Base-by-base conservation (phyloP, 139 green algal species). In the Raphidocelis subcapitata region DNA sequence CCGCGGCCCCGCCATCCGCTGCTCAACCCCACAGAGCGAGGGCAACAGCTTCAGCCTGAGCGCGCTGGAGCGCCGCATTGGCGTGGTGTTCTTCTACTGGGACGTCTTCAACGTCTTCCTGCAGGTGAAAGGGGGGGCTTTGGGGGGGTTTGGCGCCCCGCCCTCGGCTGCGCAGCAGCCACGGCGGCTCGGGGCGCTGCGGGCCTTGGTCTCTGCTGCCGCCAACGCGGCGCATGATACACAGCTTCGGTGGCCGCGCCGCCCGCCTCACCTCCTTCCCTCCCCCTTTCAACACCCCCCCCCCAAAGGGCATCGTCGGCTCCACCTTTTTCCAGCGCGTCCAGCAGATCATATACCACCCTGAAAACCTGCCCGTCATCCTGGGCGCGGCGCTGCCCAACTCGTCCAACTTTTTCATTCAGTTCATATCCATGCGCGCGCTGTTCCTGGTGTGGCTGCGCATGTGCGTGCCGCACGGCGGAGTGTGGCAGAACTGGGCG, bases 341-440 rank as follows among this genome's bases (percentile, higher is more conserved):
- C 23, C 41, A 60, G 32, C 36, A 67, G 32, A 74, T 87, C 37
- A 84, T 74, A 37, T 62, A 72, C 35, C 59, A 69, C 51, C 76
- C 81, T n/a, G 57, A 54, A 14, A 29, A 81, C 28, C 87, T 96
- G 32, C 78, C 88, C 52, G 72, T 60, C 51, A 69, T 90, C 16
- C 69, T 97, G 24, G 91, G 90, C 8, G 80, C 75, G 1, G 91
- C 89, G 54, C 81, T 97, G 44, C 92, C 92, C 20, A 74, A 81
- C 32, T 89, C 85, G 49, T 91, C 84, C 72, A 97, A 97, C 82
- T 97, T 95, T 83, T 97, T 97, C 86, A 89, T 97, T 65, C 89
- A 84, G 73, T 92, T 91, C 69, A 77, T 88, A 31, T 68, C 73
- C 47, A 69, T 84, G 68, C 69, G 80, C 2, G 68, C 75, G 21